phyloP scores from a whole-genome alignment of 805 yeast species.

The Blastobotrys terrestris region DNA sequence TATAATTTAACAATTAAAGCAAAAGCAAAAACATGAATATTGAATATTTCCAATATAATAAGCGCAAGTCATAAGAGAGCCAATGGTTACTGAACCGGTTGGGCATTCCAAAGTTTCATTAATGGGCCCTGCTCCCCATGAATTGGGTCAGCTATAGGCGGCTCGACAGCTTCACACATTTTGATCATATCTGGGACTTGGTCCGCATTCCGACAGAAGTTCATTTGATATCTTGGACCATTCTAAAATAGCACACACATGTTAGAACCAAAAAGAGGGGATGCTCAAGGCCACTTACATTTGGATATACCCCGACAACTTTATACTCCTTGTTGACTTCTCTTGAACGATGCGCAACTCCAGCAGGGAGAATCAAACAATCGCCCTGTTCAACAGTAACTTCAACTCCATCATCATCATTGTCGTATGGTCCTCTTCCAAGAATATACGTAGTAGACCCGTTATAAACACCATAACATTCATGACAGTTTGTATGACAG shows the following conservation, averaged over 20 bases:
- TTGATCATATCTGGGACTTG: background rate
- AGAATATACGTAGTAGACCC: background rate
- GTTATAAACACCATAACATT: background rate
- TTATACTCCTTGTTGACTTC: background rate
- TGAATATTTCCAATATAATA: too few species aligned
- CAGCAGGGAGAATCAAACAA: background rate
- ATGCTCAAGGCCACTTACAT: too few species aligned
- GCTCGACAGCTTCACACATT: background rate
- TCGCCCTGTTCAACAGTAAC: background rate
- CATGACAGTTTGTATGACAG: background rate
- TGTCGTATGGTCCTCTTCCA: background rate
- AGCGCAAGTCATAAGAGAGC: too few species aligned
- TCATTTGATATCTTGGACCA: background rate
- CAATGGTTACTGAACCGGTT: background rate
- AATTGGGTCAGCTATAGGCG: background rate
- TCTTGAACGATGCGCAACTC: background rate
- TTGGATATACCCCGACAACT: background rate
- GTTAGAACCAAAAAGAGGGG: too few species aligned
- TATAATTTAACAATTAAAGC: background rate
- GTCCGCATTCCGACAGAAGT: background rate
- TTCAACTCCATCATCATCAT: background rate
- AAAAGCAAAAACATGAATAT: background rate
- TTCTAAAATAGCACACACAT: background rate
- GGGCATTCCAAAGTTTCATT: background rate
- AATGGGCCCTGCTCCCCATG: background rate